Percentiles rank a stretch among this genome's conserved stretches.
Evolutionary conservation across 495 filamentous ascomycete genomes (phyloP).

Genomic region (Podospora conica): DNA sequence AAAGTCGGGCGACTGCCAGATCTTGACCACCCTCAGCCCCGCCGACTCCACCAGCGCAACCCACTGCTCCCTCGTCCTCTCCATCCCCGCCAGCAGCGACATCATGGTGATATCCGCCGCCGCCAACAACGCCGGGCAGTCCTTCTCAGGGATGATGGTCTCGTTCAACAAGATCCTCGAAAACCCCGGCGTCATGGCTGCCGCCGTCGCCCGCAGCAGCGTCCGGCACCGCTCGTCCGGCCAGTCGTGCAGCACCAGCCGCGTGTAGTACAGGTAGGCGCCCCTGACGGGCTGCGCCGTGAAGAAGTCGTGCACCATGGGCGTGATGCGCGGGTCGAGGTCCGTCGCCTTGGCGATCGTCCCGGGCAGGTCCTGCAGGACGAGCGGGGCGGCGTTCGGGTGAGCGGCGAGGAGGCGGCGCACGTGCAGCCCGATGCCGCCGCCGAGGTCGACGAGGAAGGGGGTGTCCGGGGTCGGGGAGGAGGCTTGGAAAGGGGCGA

Average conservation of each 20-base stretch:
- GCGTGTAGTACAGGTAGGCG: neutral
- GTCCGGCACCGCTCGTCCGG: conserved; percentile 33
- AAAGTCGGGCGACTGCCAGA: conserved; percentile 29
- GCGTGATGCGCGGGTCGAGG: conserved; percentile 9
- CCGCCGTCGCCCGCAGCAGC: conserved; percentile 34
- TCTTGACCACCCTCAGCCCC: conserved; percentile 38
- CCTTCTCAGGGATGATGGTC: conserved; percentile 5
- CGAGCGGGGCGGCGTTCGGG: conserved; percentile 27
- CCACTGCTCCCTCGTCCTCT: conserved; percentile 33
- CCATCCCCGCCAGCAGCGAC: conserved; percentile 23
- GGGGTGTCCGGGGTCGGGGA: conserved; percentile 15
- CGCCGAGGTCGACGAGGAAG: conserved; percentile 44
- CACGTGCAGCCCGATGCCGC: conserved; percentile 41
- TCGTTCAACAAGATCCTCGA: conserved; percentile 46
- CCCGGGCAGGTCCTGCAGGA: conserved; percentile 42
- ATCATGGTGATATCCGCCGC: conserved; percentile 35
- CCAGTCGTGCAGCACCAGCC: conserved; percentile 44
- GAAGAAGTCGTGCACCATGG: conserved; percentile 41
- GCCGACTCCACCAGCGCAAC: conserved; percentile 23
- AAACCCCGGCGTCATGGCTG: conserved; percentile 45
- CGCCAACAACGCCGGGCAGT: conserved; percentile 28
- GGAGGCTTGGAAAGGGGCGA: neutral
- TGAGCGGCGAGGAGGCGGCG: conserved; percentile 30
- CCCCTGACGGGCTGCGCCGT: conserved; percentile 10
- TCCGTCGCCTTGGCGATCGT: conserved; percentile 31